Percentiles rank a stretch among this genome's conserved stretches.
phyloP scores from a whole-genome alignment of 805 yeast genomes.

The Candida xyloterini region DNA sequence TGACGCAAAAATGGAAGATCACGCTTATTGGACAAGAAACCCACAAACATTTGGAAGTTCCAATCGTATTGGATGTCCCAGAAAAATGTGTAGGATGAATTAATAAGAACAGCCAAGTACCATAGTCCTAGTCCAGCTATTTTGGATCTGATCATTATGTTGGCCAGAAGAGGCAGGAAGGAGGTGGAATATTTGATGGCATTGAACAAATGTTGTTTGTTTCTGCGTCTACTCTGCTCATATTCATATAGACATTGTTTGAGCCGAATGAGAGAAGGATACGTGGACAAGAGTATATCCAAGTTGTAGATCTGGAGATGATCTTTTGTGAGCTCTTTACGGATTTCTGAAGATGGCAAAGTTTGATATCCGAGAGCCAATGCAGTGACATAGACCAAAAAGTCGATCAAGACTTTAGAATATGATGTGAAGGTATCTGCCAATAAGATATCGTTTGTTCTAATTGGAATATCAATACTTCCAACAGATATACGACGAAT shows the following conservation, averaged over 20 bases:
- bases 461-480: slow-evolving; percentile 51
- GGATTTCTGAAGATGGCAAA: slow-evolving; percentile 27
- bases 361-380: slow-evolving; percentile 37
- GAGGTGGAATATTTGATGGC: slow-evolving; percentile 71
- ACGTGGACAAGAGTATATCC: slow-evolving; percentile 31
- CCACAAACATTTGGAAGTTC: slow-evolving; percentile 59
- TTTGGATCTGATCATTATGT: slow-evolving; percentile 27
- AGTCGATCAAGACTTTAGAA: slow-evolving; percentile 71
- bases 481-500: slow-evolving; percentile 56
- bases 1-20: slow-evolving; percentile 28
- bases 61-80: slow-evolving; percentile 95
- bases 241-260: slow-evolving; percentile 80
- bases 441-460: slow-evolving; percentile 77
- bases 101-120: slow-evolving; percentile 48
- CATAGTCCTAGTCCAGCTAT: slow-evolving; percentile 37
- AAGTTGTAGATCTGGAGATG: slow-evolving; percentile 29
- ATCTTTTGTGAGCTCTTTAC: slow-evolving; percentile 29
- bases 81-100: slow-evolving; percentile 72
- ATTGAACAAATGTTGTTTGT: slow-evolving; percentile 61
- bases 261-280: slow-evolving; percentile 75
- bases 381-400: slow-evolving; percentile 54
- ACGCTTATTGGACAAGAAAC: slow-evolving; percentile 19
- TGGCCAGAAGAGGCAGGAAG: slow-evolving; percentile 48
- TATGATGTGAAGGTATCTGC: slow-evolving; percentile 86
- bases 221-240: slow-evolving; percentile 39